Base-by-base conservation (phyloP, 257 asterid genomes). In the Galeopsis tetrahit region DNA sequence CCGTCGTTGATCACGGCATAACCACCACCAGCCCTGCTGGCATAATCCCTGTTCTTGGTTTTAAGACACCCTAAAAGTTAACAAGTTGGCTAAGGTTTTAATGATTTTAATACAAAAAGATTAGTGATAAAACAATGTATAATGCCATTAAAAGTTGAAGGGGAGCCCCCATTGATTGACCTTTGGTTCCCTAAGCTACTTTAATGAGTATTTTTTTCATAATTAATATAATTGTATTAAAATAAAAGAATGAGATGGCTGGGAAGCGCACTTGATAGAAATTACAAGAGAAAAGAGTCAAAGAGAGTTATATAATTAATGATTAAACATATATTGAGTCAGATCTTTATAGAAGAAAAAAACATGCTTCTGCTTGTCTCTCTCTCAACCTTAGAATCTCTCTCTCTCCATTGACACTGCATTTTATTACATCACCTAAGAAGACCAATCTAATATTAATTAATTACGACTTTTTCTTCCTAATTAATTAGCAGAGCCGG, bases 221-320 rank as follows among this genome's bases (percentile, higher is more conserved):
- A 17, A 15, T 53, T 21, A 61, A 55, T 53, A 1, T 40, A 42
- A 34, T n/a, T n/a, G 60, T 5, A 43, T 38, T 59, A 21, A 39
- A 76, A 66, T 21, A 67, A 76, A 3, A 66, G 69, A 31, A 42
- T 5, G 59, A 61, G 80, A 66, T 79, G 81, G 86, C 63, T 86
- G 77, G 75, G 80, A 79, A 77, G 75, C 86, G 79, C 89, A 82
- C 82, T 82, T 13, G 73, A 57, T 34, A 77, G 78, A 78, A 76
- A 82, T 80, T 79, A 88, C 98, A 90, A 90, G 90, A 66, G 93
- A 84, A 87, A 88, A 83, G 75, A 70, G 82, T 79, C 96, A 79
- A 87, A 88, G 82, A 75, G 63, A 53, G 42, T 46, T 34, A 46
- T 63, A 61, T 56, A 34, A 31, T 68, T 57, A 72, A 62, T 80